phyloP scores from a whole-genome alignment of 208 protist species.

The Crithidia sp. region DNA sequence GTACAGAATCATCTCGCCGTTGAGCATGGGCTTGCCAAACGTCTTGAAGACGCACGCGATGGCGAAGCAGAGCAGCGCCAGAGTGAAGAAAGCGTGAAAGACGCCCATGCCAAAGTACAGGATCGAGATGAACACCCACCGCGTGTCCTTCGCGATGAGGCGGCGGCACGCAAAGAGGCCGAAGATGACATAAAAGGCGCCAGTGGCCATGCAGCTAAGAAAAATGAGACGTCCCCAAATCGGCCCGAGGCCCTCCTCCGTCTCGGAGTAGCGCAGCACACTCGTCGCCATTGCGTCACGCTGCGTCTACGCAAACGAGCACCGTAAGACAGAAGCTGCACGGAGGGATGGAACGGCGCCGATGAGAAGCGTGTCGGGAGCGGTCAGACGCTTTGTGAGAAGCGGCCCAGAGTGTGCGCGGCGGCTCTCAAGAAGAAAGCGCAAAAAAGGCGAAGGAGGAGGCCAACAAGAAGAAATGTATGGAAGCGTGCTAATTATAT shows the following conservation, averaged over 20 bases:
- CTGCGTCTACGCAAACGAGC: background rate
- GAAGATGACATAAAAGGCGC: conserved; percentile 60
- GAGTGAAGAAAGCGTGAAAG: conserved; percentile 71
- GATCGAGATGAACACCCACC: conserved; percentile 58
- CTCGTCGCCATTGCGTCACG: conserved; percentile 22
- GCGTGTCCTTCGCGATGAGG: conserved; percentile 56
- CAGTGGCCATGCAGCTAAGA: conserved; percentile 52
- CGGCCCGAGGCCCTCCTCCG: conserved; percentile 18
- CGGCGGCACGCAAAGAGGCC: conserved; percentile 66
- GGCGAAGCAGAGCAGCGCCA: conserved; percentile 66
- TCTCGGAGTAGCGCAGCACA: conserved; percentile 30
- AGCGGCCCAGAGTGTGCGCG: too few relatives aligned
- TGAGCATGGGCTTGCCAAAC: conserved; percentile 46
- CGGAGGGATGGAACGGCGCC: background rate
- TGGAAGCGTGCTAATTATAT: too few relatives aligned
- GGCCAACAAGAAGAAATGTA: background rate
- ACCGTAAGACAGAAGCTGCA: background rate
- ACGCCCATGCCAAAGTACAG: conserved; percentile 70
- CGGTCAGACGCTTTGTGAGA: too few relatives aligned
- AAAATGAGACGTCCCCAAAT: conserved; percentile 75
- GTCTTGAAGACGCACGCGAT: conserved; percentile 67
- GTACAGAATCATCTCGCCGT: conserved; percentile 63
- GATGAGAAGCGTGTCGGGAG: background rate
- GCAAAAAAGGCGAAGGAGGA: background rate
- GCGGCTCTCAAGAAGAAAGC: background rate